phyloP scores from a whole-genome alignment of 1,139 yeast species.

The Nakaseomyces uthaithaninus region DNA sequence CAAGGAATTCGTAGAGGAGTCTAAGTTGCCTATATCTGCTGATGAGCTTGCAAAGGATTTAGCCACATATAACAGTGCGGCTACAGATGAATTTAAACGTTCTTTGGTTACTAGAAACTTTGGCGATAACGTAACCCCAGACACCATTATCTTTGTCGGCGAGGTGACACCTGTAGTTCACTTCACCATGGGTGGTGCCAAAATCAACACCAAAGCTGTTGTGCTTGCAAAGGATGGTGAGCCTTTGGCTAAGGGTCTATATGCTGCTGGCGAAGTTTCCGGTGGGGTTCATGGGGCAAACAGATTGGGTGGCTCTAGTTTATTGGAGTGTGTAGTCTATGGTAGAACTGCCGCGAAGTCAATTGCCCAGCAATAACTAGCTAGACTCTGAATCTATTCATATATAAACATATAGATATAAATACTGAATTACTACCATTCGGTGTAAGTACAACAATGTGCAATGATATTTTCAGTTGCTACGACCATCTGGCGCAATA shows the following conservation, averaged over 20 bases:
- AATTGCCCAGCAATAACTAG: slow-evolving; percentile 13
- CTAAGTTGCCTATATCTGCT: slow-evolving; percentile 32
- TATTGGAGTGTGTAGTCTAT: slow-evolving; percentile 74
- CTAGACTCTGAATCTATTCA: not conserved
- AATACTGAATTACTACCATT: too few relatives aligned
- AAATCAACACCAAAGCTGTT: slow-evolving; percentile 51
- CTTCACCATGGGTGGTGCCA: slow-evolving; percentile 82
- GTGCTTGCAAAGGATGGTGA: slow-evolving; percentile 41
- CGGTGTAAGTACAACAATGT: too few relatives aligned
- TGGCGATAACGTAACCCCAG: slow-evolving; percentile 19
- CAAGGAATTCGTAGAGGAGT: slow-evolving; percentile 41
- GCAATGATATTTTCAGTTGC: not conserved
- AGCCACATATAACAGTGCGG: slow-evolving; percentile 39
- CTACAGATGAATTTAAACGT: slow-evolving; percentile 29
- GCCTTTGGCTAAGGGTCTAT: slow-evolving; percentile 48
- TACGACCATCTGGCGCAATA: too few relatives aligned
- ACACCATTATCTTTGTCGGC: slow-evolving; percentile 31
- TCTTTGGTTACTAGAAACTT: slow-evolving; percentile 29
- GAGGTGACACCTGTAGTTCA: slow-evolving; percentile 68
- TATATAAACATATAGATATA: not conserved
- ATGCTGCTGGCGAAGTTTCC: slow-evolving; percentile 74
- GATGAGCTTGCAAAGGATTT: slow-evolving; percentile 38
- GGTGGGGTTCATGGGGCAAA: slow-evolving; percentile 80
- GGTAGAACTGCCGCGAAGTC: slow-evolving; percentile 44
- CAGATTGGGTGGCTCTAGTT: slow-evolving; percentile 68